Evolutionary conservation across 140 eudicot species (phyloP).

Genomic region (Anethum foeniculum): DNA sequence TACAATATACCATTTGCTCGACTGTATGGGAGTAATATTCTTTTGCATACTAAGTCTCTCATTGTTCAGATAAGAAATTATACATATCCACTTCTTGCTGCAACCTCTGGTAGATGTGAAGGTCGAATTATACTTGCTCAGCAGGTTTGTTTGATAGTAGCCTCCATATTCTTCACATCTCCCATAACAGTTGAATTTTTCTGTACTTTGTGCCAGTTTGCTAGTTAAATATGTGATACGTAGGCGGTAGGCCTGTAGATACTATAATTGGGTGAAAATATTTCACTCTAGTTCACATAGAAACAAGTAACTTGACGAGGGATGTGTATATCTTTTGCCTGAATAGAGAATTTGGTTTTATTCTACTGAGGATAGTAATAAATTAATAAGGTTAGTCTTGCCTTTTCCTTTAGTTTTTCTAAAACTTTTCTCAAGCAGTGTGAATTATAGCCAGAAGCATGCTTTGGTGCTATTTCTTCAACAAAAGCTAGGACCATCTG

Average conservation of each 20-base stretch:
- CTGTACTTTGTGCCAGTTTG: not conserved
- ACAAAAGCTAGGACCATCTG: not conserved
- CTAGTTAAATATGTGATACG: not conserved
- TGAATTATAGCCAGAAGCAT: not conserved
- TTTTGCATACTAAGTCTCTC: slow-evolving; percentile 69
- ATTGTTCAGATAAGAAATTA: slow-evolving; percentile 75
- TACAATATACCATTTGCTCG: slow-evolving; percentile 75
- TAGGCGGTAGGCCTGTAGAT: not conserved
- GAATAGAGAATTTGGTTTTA: not conserved
- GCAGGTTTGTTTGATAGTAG: slow-evolving; percentile 51
- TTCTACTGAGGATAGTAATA: not conserved
- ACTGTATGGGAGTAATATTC: slow-evolving; percentile 72
- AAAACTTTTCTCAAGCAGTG: not conserved
- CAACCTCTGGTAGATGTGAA: slow-evolving; percentile 80
- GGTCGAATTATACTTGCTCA: slow-evolving; percentile 91
- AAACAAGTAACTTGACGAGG: not conserved
- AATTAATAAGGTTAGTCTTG: not conserved
- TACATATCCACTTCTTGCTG: slow-evolving; percentile 72
- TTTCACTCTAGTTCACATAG: not conserved
- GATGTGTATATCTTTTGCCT: not conserved
- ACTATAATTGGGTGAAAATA: not conserved
- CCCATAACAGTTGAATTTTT: slow-evolving; percentile 2
- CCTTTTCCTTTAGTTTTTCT: not conserved
- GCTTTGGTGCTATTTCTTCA: not conserved
- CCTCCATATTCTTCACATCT: not conserved